Evolutionary conservation across 2,329 filamentous ascomycete genomes (phyloP).

Genomic region (Didymella sp.): DNA sequence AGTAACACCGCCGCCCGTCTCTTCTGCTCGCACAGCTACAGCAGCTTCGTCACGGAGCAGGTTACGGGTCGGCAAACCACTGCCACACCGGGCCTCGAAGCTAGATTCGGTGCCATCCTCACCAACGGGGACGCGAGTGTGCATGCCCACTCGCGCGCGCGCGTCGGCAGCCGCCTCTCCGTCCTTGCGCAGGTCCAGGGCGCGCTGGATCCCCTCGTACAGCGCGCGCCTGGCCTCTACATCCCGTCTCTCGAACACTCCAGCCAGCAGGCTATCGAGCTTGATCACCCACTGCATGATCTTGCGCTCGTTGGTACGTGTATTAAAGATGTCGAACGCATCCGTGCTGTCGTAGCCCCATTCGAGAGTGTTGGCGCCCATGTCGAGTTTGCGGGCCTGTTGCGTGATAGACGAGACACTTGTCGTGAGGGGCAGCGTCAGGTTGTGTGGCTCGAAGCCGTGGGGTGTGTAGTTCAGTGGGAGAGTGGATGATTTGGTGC

Average conservation of each 20-base stretch:
- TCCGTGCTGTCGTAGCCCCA: conserved; percentile 26
- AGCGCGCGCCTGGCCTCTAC: conserved; percentile 21
- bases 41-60: neutral
- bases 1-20: neutral
- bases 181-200: conserved; percentile 4
- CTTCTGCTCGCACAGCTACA: neutral
- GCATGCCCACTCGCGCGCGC: neutral
- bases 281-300: conserved; percentile 26
- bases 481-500: conserved; percentile 48
- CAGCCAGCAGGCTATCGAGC: conserved; percentile 25
- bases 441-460: conserved; percentile 34
- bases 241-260: conserved; percentile 14
- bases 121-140: neutral
- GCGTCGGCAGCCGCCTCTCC: neutral
- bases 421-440: conserved; percentile 16
- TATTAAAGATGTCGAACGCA: conserved; percentile 22
- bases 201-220: conserved; percentile 24
- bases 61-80: neutral
- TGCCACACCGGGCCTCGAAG: too few relatives aligned
- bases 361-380: conserved; percentile 27
- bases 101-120: neutral
- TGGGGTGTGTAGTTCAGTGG: conserved; percentile 50
- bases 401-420: conserved; percentile 13
- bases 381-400: conserved; percentile 28
- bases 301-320: conserved; percentile 2